Evolutionary conservation across 129 eudicot species (phyloP).

Genomic region (Arctium lappa): DNA sequence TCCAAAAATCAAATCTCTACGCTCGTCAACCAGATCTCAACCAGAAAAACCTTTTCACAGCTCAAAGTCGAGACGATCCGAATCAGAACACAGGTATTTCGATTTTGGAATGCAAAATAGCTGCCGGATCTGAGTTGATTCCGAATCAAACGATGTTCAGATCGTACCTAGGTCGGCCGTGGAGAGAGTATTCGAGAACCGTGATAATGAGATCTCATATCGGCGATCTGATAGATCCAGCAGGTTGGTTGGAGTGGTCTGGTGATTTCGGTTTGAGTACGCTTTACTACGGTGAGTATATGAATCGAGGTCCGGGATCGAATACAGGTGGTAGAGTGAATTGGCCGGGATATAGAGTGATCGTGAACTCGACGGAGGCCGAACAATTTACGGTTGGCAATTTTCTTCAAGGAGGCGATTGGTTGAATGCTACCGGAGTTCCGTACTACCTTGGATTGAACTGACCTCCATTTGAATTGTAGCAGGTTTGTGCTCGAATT

Average conservation of each 20-base stretch:
- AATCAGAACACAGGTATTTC: slow-evolving; percentile 54
- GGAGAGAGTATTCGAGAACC: slow-evolving; percentile 40
- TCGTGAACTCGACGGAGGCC: slow-evolving; percentile 23
- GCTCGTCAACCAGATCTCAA: slow-evolving; percentile 44
- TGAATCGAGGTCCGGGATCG: slow-evolving; percentile 38
- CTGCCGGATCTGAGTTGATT: slow-evolving; percentile 39
- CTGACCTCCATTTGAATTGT: neutral
- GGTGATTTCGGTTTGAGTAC: slow-evolving; percentile 44
- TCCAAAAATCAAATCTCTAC: slow-evolving; percentile 43
- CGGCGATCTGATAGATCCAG: slow-evolving; percentile 46
- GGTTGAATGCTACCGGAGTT: slow-evolving; percentile 74
- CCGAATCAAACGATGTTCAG: slow-evolving; percentile 37
- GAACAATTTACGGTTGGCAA: slow-evolving; percentile 26
- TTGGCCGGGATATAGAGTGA: slow-evolving; percentile 39
- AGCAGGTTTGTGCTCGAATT: slow-evolving; percentile 18
- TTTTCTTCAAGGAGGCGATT: slow-evolving; percentile 51
- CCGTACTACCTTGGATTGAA: slow-evolving; percentile 39
- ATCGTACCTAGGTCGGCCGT: slow-evolving; percentile 56
- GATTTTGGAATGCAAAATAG: slow-evolving; percentile 37
- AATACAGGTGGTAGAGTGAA: slow-evolving; percentile 22
- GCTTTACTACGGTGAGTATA: slow-evolving; percentile 46
- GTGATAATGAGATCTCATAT: slow-evolving; percentile 43
- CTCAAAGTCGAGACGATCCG: slow-evolving; percentile 48
- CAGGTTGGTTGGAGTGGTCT: slow-evolving; percentile 49
- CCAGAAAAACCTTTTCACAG: slow-evolving; percentile 46